Conservation (phyloP, 2,329 filamentous ascomycete genomes). For the Hirsutella minnesotensis region DNA sequence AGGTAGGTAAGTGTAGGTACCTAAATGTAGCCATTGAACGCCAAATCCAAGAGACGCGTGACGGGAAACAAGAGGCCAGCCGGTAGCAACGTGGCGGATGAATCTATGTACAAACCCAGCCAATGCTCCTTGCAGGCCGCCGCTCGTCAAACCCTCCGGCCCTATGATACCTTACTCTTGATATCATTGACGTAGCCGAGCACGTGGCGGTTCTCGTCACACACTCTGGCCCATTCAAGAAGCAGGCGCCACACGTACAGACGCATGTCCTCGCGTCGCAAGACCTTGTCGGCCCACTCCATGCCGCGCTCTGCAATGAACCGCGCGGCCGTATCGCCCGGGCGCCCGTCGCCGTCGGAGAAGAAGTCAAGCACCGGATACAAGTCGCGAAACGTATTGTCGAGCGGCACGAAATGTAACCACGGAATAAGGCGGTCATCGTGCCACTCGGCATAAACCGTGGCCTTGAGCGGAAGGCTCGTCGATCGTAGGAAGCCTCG, state of each 20-base stretch:
- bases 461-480: conserved; percentile 57
- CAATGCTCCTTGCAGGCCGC: too few relatives aligned
- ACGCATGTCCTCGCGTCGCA: conserved; percentile 31
- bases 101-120: too few relatives aligned
- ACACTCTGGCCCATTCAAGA: conserved; percentile 43
- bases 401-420: conserved; percentile 62
- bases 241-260: conserved; percentile 53
- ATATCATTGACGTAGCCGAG: conserved; percentile 34
- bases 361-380: conserved; percentile 57
- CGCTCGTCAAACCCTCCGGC: too few relatives aligned
- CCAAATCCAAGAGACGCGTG: too few relatives aligned
- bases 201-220: conserved; percentile 29
- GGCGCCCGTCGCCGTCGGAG: conserved; percentile 26
- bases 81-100: too few relatives aligned
- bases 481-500: conserved; percentile 51
- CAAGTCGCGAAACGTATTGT: conserved; percentile 55
- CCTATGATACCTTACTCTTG: too few relatives aligned
- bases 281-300: not conserved
- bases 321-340: not conserved
- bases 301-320: conserved; percentile 42
- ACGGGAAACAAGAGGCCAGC: too few relatives aligned
- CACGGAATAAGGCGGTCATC: conserved; percentile 57
- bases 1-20: too few relatives aligned
- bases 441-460: conserved; percentile 65
- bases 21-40: too few relatives aligned